Conservation (phyloP, 2,329 filamentous ascomycete species). For the Cercospora nicotianae region DNA sequence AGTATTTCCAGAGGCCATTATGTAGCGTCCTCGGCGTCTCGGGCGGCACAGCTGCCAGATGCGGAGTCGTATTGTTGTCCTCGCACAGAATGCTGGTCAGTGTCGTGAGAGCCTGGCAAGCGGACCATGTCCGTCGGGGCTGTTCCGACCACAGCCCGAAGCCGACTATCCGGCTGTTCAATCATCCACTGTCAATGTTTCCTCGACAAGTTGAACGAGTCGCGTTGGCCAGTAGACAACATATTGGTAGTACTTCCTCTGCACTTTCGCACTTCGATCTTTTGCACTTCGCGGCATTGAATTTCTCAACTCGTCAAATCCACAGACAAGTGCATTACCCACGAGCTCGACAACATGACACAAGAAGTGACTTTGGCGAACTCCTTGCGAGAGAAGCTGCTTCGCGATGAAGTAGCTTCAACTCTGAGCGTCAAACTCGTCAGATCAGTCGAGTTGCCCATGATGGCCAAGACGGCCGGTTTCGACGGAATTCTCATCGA, state of each 20-base stretch:
- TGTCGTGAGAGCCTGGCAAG: not conserved
- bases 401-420: constrained; percentile 15
- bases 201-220: not conserved
- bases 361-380: constrained; percentile 3
- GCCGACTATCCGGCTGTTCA: not conserved
- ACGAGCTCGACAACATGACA: constrained; percentile 2
- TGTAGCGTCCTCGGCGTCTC: not conserved
- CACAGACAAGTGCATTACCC: not conserved
- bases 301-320: not conserved
- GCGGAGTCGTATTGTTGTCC: not conserved
- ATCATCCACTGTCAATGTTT: not conserved
- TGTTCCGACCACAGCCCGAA: not conserved
- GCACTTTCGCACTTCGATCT: not conserved
- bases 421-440: constrained; percentile 36
- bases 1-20: not conserved
- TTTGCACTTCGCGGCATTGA: not conserved
- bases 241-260: not conserved
- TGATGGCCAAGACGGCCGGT: constrained; percentile 45
- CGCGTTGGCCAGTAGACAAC: not conserved
- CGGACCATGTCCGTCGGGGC: not conserved
- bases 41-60: not conserved
- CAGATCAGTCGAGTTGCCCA: constrained; percentile 41
- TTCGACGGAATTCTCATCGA: constrained; percentile 48
- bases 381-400: constrained; percentile 16
- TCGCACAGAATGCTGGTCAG: not conserved